These are phyloP conservation scores for Saccharum hybrid DNA, from an alignment of 202 grass and related monocot species.

Conservation along the genomic window DNA sequence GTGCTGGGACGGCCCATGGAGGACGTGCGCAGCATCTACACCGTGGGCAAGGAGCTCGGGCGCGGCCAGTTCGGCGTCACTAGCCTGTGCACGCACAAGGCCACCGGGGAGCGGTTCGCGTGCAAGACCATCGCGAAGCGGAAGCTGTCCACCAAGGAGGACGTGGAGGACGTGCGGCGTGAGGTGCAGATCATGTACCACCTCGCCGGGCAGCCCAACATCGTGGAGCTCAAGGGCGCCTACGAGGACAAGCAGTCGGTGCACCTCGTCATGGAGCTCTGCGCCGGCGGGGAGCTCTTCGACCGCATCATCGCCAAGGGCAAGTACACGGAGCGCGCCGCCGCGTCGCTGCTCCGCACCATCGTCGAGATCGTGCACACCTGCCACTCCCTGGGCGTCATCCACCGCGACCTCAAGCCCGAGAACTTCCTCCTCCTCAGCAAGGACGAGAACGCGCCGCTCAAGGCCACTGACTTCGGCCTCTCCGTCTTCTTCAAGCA, in stretches of 20 bases:
- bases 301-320: conserved; percentile 78
- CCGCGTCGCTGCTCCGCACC: conserved; percentile 72
- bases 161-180: conserved; percentile 78
- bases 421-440: conserved; percentile 92
- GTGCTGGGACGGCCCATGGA: conserved; percentile 84
- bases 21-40: conserved; percentile 72
- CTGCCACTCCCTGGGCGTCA: conserved; percentile 88
- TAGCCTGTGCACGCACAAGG: conserved; percentile 82
- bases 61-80: conserved; percentile 92
- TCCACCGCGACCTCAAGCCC: conserved; percentile 96
- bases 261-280: conserved; percentile 92
- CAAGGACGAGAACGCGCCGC: conserved; percentile 73
- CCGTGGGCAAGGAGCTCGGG: conserved; percentile 80
- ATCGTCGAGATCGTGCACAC: conserved; percentile 91
- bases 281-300: conserved; percentile 90
- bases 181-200: conserved; percentile 98
- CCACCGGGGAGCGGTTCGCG: conserved; percentile 74
- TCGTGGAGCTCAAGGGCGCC: conserved; percentile 90
- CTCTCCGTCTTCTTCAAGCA: conserved; percentile 94
- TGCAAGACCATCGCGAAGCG: conserved; percentile 91
- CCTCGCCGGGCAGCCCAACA: conserved; percentile 79
- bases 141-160: conserved; percentile 80
- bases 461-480: conserved; percentile 88
- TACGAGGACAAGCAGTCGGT: conserved; percentile 95
- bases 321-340: conserved; percentile 77